Base-by-base conservation (phyloP, 2,329 filamentous ascomycete genomes). In the Sporothrix phasma region DNA sequence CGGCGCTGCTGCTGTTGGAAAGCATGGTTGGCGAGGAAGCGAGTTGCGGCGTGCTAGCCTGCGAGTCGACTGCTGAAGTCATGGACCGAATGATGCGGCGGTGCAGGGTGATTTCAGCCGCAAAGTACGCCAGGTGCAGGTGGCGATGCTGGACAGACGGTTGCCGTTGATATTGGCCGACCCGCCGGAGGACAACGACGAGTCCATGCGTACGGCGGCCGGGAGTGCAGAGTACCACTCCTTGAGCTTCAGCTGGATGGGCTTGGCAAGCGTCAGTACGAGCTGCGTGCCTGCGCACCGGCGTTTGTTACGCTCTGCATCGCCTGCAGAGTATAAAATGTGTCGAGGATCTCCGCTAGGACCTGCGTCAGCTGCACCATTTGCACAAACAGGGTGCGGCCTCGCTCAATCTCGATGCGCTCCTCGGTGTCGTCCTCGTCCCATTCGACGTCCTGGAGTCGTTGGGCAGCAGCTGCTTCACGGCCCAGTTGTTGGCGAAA, bases 31-130 rank as follows among this genome's bases (percentile, higher is more conserved):
- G 54, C 17, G 68, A 64, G 8, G 64, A 64, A 2, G 67, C 41
- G 8, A 45, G 56, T 11, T 64, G 63, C n/a, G 63, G 59, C 2
- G 74, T 71, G 6, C 74, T 72, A 4, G 75, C 68, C 3, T 73
- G 70, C 11, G 78, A 74, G 22, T 78, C 72, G 49, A 73, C 70
- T 17, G 76, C 74, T 0, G 79, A 74, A 46, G 81, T 80, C 47
- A 97, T 81, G 1, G 91, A 92, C 61, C 92, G 88, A 65, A 97
- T 90, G 71, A 96, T 96, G 70, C 90, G 89, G 10, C 92, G 86
- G 74, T 97, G 92, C 24, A 97, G 87, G 0, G 90, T 94, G 71
- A 97, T 97, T 76, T 97, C 92, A 3, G 91, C 91, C 1, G 92
- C 92, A 71, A 96, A 96, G 76, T 97, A 97, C 62, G 88, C 91